Percentiles rank a stretch among this genome's conserved stretches.
phyloP scores from a whole-genome alignment of 352 stramenopile species.

The Globisporangium polare region DNA sequence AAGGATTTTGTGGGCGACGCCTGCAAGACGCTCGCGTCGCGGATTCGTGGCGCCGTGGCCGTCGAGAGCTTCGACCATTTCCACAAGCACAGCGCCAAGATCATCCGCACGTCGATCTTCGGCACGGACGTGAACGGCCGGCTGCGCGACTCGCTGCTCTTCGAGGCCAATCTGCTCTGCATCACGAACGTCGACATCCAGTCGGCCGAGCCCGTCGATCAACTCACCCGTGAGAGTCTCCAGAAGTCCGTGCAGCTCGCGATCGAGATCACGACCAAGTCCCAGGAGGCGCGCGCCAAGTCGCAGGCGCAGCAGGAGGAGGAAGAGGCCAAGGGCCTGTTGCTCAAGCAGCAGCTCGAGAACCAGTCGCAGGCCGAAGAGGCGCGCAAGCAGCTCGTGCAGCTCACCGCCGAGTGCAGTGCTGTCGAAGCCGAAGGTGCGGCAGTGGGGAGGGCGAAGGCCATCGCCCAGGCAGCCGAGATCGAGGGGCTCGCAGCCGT shows the following conservation, averaged over 20 bases:
- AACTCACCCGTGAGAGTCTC: conserved; percentile 65
- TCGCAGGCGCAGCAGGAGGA: conserved; percentile 79
- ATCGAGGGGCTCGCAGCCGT: conserved; percentile 72
- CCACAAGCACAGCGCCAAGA: conserved; percentile 79
- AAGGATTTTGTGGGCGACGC: conserved; percentile 80
- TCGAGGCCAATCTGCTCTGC: conserved; percentile 71
- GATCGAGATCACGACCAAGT: conserved; percentile 85
- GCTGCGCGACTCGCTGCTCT: conserved; percentile 49
- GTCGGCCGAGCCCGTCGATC: conserved; percentile 70
- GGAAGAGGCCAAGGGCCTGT: conserved; percentile 65
- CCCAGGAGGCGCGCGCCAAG: conserved; percentile 73
- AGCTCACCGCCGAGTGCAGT: conserved; percentile 65
- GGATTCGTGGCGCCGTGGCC: conserved; percentile 69
- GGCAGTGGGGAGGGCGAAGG: conserved; percentile 58
- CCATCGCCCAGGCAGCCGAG: conserved; percentile 57
- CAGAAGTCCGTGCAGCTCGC: conserved; percentile 82
- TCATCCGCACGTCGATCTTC: conserved; percentile 81
- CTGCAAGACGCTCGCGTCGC: conserved; percentile 76
- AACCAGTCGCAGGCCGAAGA: conserved; percentile 73
- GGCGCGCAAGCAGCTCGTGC: conserved; percentile 71
- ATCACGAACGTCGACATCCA: conserved; percentile 85
- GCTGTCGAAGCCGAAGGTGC: conserved; percentile 63
- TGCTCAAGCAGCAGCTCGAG: conserved; percentile 74
- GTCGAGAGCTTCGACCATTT: conserved; percentile 78
- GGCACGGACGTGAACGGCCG: conserved; percentile 53